Conservation (phyloP, 2,329 filamentous ascomycete species). For the Diaporthe nobilis region DNA sequence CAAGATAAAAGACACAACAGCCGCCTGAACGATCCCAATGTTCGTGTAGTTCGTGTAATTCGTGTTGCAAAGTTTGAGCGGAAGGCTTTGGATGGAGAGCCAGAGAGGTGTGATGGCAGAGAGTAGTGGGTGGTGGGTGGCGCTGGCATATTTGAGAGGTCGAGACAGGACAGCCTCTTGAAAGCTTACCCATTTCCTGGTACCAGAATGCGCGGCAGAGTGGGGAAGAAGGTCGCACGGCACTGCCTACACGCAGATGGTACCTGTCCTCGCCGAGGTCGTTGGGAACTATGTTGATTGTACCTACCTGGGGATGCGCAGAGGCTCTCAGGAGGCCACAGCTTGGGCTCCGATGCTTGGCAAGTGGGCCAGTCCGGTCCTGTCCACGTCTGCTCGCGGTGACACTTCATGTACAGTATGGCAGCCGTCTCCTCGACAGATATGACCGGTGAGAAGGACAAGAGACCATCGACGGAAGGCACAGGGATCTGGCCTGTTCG, state of each 20-base stretch:
- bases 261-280: neutral
- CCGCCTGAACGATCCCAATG: neutral
- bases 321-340: neutral
- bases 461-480: neutral
- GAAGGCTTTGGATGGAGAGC: neutral
- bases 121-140: neutral
- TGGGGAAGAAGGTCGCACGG: neutral
- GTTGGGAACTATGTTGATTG: neutral
- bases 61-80: neutral
- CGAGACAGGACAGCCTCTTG: neutral
- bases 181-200: neutral
- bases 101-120: neutral
- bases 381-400: neutral
- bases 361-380: neutral
- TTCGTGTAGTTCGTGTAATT: neutral
- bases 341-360: slow-evolving; percentile 8
- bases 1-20: neutral
- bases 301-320: neutral
- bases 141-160: neutral
- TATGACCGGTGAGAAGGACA: neutral
- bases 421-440: neutral
- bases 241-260: neutral
- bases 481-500: slow-evolving; percentile 22
- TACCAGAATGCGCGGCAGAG: neutral
- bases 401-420: neutral